Evolutionary conservation across 345 rosid genomes (phyloP).

Genomic region (Orychophragmus violaceus): DNA sequence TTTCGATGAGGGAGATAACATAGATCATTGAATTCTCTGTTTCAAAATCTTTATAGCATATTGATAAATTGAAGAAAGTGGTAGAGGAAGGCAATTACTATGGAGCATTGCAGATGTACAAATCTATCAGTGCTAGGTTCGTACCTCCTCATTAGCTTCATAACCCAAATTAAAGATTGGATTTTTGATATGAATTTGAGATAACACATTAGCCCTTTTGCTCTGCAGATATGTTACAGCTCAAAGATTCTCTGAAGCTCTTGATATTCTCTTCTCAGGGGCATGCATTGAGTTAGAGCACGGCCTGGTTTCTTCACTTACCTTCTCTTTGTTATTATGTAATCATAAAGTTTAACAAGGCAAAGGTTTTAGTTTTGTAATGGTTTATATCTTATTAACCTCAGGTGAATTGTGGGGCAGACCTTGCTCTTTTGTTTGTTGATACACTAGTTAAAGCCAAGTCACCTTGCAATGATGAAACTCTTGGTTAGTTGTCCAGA

Average conservation of each 20-base stretch:
- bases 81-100: constrained; percentile 73
- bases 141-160: not conserved
- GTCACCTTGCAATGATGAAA: constrained; percentile 53
- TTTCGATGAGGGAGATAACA: not conserved
- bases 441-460: constrained; percentile 75
- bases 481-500: constrained; percentile 60
- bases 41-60: constrained; percentile 57
- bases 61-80: constrained; percentile 70
- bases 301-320: constrained; percentile 57
- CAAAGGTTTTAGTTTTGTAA: no score
- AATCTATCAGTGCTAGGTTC: constrained; percentile 83
- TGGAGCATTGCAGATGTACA: constrained; percentile 98
- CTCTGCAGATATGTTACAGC: constrained; percentile 57
- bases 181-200: not conserved
- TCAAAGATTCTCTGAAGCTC: constrained; percentile 75
- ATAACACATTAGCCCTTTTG: constrained; percentile 2
- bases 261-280: constrained; percentile 76
- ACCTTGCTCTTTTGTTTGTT: constrained; percentile 69
- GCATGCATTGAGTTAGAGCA: constrained; percentile 73
- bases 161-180: not conserved
- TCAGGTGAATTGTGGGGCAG: constrained; percentile 91
- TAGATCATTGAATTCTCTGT: constrained; percentile 2
- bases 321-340: not conserved
- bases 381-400: not conserved
- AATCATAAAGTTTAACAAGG: not conserved